Percentiles rank a stretch among this genome's conserved stretches.
Conservation (phyloP, 192 early-diverging fungal genomes). For the Backusella circina region DNA sequence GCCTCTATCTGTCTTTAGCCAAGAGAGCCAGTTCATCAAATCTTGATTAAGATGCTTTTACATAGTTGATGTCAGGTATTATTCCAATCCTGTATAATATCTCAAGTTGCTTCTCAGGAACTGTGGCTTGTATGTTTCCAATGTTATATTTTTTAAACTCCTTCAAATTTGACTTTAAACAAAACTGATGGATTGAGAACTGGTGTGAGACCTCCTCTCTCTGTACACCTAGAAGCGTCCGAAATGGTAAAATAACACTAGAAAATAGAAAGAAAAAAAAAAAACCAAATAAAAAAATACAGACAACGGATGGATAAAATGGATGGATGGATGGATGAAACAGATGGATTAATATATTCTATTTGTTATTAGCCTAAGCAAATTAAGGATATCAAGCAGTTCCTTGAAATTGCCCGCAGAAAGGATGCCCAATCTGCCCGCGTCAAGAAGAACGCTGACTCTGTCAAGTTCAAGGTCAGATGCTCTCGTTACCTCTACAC, state of each 20-base stretch:
- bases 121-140: not conserved
- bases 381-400: constrained; percentile 97
- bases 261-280: not conserved
- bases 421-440: constrained; percentile 94
- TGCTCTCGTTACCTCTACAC: constrained; percentile 99
- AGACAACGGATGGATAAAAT: not conserved
- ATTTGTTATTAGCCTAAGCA: constrained; percentile 82
- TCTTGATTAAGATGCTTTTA: too few relatives aligned
- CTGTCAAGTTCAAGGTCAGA: constrained; percentile 99
- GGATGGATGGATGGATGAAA: not conserved
- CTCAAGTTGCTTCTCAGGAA: not conserved
- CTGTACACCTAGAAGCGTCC: constrained; percentile 3
- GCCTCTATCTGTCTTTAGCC: too few relatives aligned
- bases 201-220: not conserved
- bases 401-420: constrained; percentile 93
- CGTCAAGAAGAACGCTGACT: constrained; percentile 94
- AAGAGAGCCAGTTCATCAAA: too few relatives aligned
- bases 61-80: too few relatives aligned
- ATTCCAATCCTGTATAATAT: too few relatives aligned
- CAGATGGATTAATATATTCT: not conserved
- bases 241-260: not conserved
- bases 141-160: not conserved
- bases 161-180: not conserved
- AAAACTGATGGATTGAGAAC: not conserved
- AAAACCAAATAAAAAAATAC: not conserved